Evolutionary conservation across 116 monocot genomes (phyloP).

Genomic region (Dioscorea cayenensis): DNA sequence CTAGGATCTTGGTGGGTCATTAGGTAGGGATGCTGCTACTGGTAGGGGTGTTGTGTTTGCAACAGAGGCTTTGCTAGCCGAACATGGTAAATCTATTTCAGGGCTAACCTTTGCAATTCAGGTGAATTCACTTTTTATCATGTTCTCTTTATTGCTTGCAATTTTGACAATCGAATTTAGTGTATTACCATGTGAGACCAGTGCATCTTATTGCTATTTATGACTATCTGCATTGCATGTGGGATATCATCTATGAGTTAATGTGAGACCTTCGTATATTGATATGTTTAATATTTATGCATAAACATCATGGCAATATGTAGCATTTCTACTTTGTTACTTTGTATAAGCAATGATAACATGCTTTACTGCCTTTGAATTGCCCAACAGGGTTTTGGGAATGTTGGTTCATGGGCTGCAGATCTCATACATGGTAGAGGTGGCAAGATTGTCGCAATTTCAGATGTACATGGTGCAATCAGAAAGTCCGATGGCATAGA

Average conservation of each 20-base stretch:
- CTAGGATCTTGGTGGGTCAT: conserved; percentile 91
- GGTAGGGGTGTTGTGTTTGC: conserved; percentile 85
- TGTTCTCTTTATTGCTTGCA: not conserved
- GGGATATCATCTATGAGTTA: no score
- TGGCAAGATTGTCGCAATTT: conserved; percentile 66
- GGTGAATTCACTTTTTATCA: conserved; percentile 19
- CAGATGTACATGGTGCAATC: conserved; percentile 68
- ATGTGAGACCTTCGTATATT: no score
- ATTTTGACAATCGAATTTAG: not conserved
- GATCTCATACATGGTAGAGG: conserved; percentile 62
- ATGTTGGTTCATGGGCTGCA: conserved; percentile 90
- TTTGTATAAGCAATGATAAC: conserved; percentile 12
- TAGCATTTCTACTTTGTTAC: no score
- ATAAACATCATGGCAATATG: no score
- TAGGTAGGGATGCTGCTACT: conserved; percentile 92
- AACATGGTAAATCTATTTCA: conserved; percentile 65
- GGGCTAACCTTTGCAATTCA: conserved; percentile 80
- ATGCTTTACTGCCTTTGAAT: not conserved
- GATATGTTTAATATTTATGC: no score
- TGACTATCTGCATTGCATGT: no score
- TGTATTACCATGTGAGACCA: not conserved
- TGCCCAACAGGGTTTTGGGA: conserved; percentile 52
- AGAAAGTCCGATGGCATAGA: conserved; percentile 61
- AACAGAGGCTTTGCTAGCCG: conserved; percentile 69
- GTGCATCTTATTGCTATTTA: not conserved